phyloP scores from a whole-genome alignment of 345 rosid genomes.

The Excoecaria agallocha region DNA sequence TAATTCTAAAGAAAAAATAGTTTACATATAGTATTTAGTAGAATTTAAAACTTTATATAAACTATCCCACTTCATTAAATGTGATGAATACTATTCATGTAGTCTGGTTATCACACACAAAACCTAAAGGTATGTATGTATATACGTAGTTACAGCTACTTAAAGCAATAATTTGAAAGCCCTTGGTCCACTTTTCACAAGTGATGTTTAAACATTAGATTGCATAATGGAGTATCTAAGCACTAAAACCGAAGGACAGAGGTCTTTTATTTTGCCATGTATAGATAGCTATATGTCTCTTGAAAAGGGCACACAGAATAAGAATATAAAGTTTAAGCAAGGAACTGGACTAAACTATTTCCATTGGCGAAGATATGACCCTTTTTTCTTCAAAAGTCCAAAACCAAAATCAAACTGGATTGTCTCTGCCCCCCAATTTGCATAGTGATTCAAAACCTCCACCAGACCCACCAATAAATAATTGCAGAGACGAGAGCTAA shows the following conservation, averaged over 20 bases:
- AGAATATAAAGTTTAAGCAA: background rate
- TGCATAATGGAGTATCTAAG: conserved; percentile 9
- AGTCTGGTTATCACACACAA: no score
- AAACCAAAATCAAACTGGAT: conserved; percentile 65
- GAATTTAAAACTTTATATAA: no score
- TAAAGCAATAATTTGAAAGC: background rate
- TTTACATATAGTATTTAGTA: no score
- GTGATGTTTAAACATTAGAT: conserved; percentile 9
- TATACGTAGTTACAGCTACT: background rate
- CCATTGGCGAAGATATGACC: conserved; percentile 26
- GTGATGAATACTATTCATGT: no score
- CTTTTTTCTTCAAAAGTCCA: conserved; percentile 51
- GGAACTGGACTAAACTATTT: conserved; percentile 14
- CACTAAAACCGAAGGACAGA: background rate
- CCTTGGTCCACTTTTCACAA: background rate
- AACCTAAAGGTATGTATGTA: no score
- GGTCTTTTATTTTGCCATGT: background rate
- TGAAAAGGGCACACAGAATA: conserved; percentile 9
- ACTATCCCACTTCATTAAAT: no score
- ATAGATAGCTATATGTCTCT: conserved; percentile 13
- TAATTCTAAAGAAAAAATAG: no score
- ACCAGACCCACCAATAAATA: conserved; percentile 67
- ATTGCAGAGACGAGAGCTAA: conserved; percentile 50
- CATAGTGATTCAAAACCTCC: conserved; percentile 44
- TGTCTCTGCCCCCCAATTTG: conserved; percentile 73